Conservation (phyloP, 176 grass and related monocot genomes). For the Poa annua region DNA sequence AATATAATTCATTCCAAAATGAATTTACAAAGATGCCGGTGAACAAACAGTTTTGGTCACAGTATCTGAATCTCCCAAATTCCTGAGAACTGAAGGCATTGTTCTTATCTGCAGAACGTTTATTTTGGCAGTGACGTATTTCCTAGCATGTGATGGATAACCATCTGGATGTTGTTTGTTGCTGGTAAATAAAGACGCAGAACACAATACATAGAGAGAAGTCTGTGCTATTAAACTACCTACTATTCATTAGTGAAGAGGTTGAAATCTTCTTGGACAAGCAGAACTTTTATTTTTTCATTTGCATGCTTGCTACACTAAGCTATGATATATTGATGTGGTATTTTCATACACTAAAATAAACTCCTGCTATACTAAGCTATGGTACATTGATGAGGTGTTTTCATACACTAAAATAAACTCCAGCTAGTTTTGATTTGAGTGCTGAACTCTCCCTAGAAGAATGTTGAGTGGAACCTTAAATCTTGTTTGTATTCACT, state of each 20-base stretch:
- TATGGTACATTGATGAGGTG: conserved; percentile 14
- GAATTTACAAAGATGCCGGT: neutral
- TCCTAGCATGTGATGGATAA: neutral
- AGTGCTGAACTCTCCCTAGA: conserved; percentile 26
- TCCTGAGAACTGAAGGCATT: neutral
- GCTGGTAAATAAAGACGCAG: neutral
- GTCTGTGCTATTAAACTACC: neutral
- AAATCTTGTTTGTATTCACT: conserved; percentile 16
- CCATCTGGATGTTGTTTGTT: conserved; percentile 17
- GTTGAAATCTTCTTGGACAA: neutral
- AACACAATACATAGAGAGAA: conserved; percentile 7
- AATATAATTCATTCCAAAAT: conserved; percentile 32
- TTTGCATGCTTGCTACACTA: neutral
- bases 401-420: neutral
- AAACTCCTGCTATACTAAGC: neutral
- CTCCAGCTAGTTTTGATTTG: neutral
- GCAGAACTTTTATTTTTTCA: neutral
- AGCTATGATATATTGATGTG: conserved; percentile 17
- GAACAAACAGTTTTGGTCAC: conserved; percentile 3
- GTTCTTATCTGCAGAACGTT: conserved; percentile 6
- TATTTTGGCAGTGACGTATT: conserved; percentile 6
- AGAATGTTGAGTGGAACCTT: conserved; percentile 19
- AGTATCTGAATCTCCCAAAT: neutral
- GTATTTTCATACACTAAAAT: neutral
- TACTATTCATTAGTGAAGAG: neutral